These are phyloP conservation scores for Pseudocercospora eumusae DNA, from an alignment of 2,329 filamentous ascomycete genomes.

Conservation along the genomic window DNA sequence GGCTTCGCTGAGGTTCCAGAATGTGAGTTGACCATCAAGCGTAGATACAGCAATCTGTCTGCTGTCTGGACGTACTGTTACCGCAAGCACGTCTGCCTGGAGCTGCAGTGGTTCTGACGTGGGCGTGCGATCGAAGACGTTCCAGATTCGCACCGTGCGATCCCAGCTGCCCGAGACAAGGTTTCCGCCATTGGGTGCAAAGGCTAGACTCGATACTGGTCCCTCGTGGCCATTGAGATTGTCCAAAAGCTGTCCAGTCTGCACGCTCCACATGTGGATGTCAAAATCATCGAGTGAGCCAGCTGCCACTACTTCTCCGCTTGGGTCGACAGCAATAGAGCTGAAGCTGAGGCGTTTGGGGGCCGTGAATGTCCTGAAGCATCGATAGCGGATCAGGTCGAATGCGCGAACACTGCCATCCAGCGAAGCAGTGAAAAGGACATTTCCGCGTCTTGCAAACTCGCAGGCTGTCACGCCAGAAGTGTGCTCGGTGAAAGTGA, in stretches of 20 bases:
- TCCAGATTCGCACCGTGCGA: slow-evolving; percentile 92
- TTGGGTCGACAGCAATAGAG: slow-evolving; percentile 93
- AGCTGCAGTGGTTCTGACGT: slow-evolving; percentile 92
- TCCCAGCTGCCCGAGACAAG: slow-evolving; percentile 96
- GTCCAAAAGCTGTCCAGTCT: slow-evolving; percentile 93
- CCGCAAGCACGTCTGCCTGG: slow-evolving; percentile 83
- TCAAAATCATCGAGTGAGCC: slow-evolving; percentile 96
- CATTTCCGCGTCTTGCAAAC: slow-evolving; percentile 92
- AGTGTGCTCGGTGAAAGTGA: slow-evolving; percentile 96
- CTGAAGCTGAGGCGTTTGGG: slow-evolving; percentile 89
- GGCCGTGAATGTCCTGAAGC: slow-evolving; percentile 96
- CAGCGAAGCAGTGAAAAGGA: slow-evolving; percentile 90
- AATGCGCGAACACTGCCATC: slow-evolving; percentile 94
- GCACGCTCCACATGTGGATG: slow-evolving; percentile 97
- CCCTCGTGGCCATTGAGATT: slow-evolving; percentile 90
- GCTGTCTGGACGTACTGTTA: slow-evolving; percentile 87
- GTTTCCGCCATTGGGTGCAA: slow-evolving; percentile 80
- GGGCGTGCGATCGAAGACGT: slow-evolving; percentile 88
- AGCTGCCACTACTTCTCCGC: slow-evolving; percentile 92
- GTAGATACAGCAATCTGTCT: slow-evolving; percentile 89
- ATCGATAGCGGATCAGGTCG: slow-evolving; percentile 93
- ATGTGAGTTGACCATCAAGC: slow-evolving; percentile 88
- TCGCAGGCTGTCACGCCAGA: slow-evolving; percentile 92
- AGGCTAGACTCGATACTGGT: slow-evolving; percentile 83
- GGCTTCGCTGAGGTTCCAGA: slow-evolving; percentile 89